phyloP scores from a whole-genome alignment of 116 monocot species.

The Dioscorea cayenensis region DNA sequence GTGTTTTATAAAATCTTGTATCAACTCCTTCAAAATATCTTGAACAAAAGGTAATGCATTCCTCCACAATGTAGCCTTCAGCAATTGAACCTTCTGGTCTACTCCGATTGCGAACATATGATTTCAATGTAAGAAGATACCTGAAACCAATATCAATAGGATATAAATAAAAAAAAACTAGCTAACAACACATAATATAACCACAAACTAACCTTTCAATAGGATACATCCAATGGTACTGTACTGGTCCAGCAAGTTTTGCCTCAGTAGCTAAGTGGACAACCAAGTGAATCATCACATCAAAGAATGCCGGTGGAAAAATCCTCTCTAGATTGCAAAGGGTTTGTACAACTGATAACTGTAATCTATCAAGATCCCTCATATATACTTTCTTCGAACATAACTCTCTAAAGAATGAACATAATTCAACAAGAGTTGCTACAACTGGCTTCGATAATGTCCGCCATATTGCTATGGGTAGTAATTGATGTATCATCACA shows the following conservation, averaged over 20 bases:
- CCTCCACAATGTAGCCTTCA: too few species aligned
- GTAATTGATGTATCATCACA: background rate
- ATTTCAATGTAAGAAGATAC: background rate
- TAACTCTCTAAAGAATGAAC: background rate
- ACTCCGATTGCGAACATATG: too few species aligned
- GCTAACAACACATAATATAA: background rate
- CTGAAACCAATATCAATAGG: background rate
- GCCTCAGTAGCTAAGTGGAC: constrained; percentile 9
- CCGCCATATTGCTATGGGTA: background rate
- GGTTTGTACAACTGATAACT: background rate
- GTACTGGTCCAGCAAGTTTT: constrained; percentile 5
- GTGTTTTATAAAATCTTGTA: too few species aligned
- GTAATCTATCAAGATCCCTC: background rate
- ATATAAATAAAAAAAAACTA: too few species aligned
- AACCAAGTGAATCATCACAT: constrained; percentile 6
- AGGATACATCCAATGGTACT: constrained; percentile 10
- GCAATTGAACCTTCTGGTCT: too few species aligned
- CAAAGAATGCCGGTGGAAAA: constrained; percentile 6
- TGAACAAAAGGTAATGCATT: too few species aligned
- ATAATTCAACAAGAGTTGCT: too few species aligned
- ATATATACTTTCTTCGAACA: background rate
- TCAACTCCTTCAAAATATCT: too few species aligned
- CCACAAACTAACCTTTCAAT: background rate
- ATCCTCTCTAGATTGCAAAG: constrained; percentile 4
- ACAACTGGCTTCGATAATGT: too few species aligned